Conservation (phyloP, 768 basidiomycete species). For the Lactarius hatsudake region DNA sequence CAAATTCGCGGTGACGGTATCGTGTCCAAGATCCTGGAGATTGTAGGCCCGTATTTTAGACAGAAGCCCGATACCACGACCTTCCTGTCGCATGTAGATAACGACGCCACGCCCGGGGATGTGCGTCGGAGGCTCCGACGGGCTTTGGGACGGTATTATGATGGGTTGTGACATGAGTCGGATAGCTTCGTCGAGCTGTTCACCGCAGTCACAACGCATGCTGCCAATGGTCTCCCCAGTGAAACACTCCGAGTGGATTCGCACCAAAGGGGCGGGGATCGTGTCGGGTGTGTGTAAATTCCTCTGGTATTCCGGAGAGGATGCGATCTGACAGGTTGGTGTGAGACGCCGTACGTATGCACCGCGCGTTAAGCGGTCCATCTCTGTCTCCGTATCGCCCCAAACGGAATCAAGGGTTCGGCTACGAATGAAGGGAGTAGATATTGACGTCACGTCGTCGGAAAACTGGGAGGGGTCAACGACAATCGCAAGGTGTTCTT, state of each 20-base stretch:
- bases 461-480: slow-evolving; percentile 85
- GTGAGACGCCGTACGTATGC: slow-evolving; percentile 87
- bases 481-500: slow-evolving; percentile 96
- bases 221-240: slow-evolving; percentile 97
- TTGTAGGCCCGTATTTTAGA: slow-evolving; percentile 98
- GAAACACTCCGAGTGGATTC: slow-evolving; percentile 98
- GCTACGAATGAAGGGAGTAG: slow-evolving; percentile 66
- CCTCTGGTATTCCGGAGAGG: slow-evolving; percentile 30
- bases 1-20: slow-evolving; percentile 97
- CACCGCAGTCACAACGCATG: slow-evolving; percentile 99
- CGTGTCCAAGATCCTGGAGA: slow-evolving; percentile 94
- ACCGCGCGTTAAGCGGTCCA: slow-evolving; percentile 90
- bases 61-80: slow-evolving; percentile 91
- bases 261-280: slow-evolving; percentile 76
- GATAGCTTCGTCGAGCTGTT: slow-evolving; percentile 97
- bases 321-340: slow-evolving; percentile 43
- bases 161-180: slow-evolving; percentile 78
- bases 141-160: slow-evolving; percentile 40
- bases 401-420: slow-evolving; percentile 78
- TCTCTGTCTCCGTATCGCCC: slow-evolving; percentile 82
- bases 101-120: slow-evolving; percentile 90
- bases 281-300: slow-evolving; percentile 28
- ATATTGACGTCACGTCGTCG: slow-evolving; percentile 36
- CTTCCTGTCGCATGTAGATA: slow-evolving; percentile 95
- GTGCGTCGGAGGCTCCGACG: slow-evolving; percentile 34